Evolutionary conservation across 2,329 filamentous ascomycete species (phyloP).

Genomic region (Juglanconis oblonga): DNA sequence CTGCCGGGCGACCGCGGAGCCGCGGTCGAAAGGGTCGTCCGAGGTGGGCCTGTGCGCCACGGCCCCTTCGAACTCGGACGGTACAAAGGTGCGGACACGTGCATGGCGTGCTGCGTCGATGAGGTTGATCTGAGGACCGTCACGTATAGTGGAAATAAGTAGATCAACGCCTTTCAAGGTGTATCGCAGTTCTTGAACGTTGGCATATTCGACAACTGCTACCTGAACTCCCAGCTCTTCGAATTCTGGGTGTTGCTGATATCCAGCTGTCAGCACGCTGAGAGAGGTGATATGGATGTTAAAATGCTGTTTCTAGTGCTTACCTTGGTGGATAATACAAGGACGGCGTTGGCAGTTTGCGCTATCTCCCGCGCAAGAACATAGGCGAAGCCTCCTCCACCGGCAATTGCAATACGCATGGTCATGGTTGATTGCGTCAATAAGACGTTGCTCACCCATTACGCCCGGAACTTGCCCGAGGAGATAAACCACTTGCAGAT

Average conservation of each 20-base stretch:
- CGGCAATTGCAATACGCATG: conserved; percentile 49
- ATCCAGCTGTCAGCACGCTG: not conserved
- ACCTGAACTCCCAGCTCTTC: conserved; percentile 61
- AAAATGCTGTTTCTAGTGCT: conserved; percentile 24
- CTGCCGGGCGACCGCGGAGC: conserved; percentile 53
- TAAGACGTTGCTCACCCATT: not conserved
- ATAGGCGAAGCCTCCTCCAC: conserved; percentile 43
- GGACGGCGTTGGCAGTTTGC: conserved; percentile 63
- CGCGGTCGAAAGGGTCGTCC: conserved; percentile 60
- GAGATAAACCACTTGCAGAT: conserved; percentile 3
- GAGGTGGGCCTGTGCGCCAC: conserved; percentile 48
- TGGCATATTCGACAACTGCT: conserved; percentile 64
- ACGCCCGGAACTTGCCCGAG: conserved; percentile 1
- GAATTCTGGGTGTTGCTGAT: conserved; percentile 53
- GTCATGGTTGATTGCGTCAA: conserved; percentile 26
- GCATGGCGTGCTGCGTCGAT: conserved; percentile 68
- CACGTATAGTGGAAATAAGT: conserved; percentile 71
- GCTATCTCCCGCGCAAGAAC: conserved; percentile 54
- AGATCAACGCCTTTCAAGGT: conserved; percentile 70
- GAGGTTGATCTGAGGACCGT: conserved; percentile 64
- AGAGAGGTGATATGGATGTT: conserved; percentile 13
- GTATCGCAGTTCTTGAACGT: conserved; percentile 57
- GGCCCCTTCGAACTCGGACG: conserved; percentile 71
- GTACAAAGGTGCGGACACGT: conserved; percentile 67
- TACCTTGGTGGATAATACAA: conserved; percentile 68